These are phyloP conservation scores for Prinsepia uniflora DNA, from an alignment of 306 rosid species.

Conservation along the genomic window DNA sequence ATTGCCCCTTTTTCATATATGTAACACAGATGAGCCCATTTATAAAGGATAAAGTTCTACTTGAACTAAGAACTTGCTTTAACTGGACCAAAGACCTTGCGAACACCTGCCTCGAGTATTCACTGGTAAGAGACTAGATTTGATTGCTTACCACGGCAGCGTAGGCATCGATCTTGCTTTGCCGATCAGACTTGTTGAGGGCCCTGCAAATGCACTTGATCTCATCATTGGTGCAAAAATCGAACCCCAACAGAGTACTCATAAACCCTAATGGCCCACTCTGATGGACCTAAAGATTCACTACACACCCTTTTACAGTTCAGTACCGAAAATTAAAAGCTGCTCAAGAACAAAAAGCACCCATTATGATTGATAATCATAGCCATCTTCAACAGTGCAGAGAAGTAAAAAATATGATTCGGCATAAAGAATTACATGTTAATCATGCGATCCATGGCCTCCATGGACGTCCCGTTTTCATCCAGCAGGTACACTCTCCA, in stretches of 20 bases:
- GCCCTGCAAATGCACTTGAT: constrained; percentile 33
- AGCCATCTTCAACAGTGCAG: neutral
- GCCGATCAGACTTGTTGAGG: constrained; percentile 35
- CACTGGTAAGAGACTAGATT: neutral
- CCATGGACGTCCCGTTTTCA: constrained; percentile 83
- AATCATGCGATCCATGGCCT: constrained; percentile 65
- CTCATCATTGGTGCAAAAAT: neutral
- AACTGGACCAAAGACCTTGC: too few relatives aligned
- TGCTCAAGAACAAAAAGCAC: neutral
- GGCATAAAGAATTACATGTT: constrained; percentile 42
- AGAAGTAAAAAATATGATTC: neutral
- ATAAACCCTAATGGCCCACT: too few relatives aligned
- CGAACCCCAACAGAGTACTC: too few relatives aligned
- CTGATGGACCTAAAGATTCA: neutral
- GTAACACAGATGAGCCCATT: neutral
- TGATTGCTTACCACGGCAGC: constrained; percentile 42
- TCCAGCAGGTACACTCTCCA: constrained; percentile 91
- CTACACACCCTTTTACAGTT: neutral
- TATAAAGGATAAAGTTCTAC: neutral
- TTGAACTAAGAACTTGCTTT: too few relatives aligned
- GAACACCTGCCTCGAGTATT: too few relatives aligned
- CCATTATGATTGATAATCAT: neutral
- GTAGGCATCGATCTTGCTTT: constrained; percentile 41
- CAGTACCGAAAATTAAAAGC: neutral
- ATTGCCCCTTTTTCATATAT: neutral